phyloP scores from a whole-genome alignment of 768 basidiomycete genomes.

The Cyathus striatus region DNA sequence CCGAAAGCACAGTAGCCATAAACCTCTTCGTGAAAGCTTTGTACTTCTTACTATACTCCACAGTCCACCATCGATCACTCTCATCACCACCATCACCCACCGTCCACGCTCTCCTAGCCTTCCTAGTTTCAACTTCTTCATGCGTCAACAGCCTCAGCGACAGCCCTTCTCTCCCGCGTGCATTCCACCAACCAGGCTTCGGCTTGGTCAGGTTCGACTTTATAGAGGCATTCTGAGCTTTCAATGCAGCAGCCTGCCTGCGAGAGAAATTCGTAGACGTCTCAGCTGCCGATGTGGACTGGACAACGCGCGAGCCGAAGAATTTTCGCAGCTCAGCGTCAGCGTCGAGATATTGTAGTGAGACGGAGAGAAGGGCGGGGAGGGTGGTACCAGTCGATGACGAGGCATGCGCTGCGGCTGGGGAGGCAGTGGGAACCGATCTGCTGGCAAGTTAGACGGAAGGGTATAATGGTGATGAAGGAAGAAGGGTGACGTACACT shows the following conservation, averaged over 20 bases:
- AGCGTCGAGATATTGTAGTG: conserved; percentile 74
- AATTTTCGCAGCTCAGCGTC: conserved; percentile 91
- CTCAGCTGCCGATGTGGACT: conserved; percentile 42
- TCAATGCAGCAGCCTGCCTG: conserved; percentile 30
- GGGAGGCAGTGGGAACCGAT: too few species aligned
- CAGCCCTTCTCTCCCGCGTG: conserved; percentile 66
- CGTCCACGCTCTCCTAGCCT: conserved; percentile 31
- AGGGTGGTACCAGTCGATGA: conserved; percentile 28
- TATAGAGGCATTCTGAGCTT: conserved; percentile 16
- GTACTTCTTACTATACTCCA: conserved; percentile 83
- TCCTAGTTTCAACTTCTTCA: conserved; percentile 46
- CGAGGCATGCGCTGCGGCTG: too few species aligned
- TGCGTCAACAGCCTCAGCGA: conserved; percentile 53
- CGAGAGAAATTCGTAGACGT: conserved; percentile 26
- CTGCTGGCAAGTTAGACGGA: too few species aligned
- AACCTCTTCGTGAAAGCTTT: conserved; percentile 78
- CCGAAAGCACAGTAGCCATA: conserved; percentile 73
- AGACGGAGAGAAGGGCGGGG: conserved; percentile 68
- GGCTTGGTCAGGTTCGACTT: conserved; percentile 78
- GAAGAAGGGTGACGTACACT: conserved; percentile 28
- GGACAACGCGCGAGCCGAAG: conserved; percentile 88
- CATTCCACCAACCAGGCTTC: conserved; percentile 70
- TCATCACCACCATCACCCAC: conserved; percentile 9
- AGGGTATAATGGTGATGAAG: too few species aligned
- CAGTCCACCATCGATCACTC: conserved; percentile 85